Percentiles rank a stretch among this genome's conserved stretches.
These are phyloP conservation scores for Pleomassaria siparia DNA, from an alignment of 2,329 filamentous ascomycete species.

Conservation along the genomic window DNA sequence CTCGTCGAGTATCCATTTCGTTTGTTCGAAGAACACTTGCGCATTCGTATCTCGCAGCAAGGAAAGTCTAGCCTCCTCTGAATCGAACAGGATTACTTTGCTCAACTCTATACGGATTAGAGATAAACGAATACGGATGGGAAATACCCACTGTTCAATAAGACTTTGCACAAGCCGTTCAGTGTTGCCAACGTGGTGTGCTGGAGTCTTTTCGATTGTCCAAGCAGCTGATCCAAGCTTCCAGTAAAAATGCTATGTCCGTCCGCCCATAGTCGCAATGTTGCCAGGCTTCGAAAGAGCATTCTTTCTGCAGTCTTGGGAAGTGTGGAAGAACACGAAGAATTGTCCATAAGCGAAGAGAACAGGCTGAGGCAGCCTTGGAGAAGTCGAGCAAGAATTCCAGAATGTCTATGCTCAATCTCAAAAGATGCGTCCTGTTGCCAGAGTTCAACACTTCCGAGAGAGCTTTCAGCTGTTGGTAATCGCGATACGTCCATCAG, in stretches of 20 bases:
- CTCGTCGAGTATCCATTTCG: slow-evolving; percentile 10
- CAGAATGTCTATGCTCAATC: slow-evolving; percentile 1
- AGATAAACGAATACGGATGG: neutral
- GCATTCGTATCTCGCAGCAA: slow-evolving; percentile 5
- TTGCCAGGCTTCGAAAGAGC: slow-evolving; percentile 13
- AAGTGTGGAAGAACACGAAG: neutral
- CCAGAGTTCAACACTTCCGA: slow-evolving; percentile 1
- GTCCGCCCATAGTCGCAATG: slow-evolving; percentile 19
- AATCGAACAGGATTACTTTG: slow-evolving; percentile 1
- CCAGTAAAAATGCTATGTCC: slow-evolving; percentile 15
- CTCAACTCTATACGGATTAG: slow-evolving; percentile 10
- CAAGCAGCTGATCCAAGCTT: slow-evolving; percentile 16
- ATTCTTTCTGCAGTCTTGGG: slow-evolving; percentile 5
- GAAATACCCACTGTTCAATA: slow-evolving; percentile 10
- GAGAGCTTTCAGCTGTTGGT: neutral
- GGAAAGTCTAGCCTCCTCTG: neutral
- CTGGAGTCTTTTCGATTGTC: slow-evolving; percentile 16
- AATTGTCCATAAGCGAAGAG: neutral
- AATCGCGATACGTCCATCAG: neutral
- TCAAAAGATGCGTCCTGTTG: slow-evolving; percentile 2
- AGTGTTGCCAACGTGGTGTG: slow-evolving; percentile 16
- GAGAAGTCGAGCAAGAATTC: slow-evolving; percentile 10
- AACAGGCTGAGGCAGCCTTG: slow-evolving; percentile 10
- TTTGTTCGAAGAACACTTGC: slow-evolving; percentile 13
- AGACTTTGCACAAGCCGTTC: slow-evolving; percentile 10